Evolutionary conservation across 805 yeast genomes (phyloP), one percentile per base, ranked within the genome.

Genomic region (Cyberlindnera amylophila): DNA sequence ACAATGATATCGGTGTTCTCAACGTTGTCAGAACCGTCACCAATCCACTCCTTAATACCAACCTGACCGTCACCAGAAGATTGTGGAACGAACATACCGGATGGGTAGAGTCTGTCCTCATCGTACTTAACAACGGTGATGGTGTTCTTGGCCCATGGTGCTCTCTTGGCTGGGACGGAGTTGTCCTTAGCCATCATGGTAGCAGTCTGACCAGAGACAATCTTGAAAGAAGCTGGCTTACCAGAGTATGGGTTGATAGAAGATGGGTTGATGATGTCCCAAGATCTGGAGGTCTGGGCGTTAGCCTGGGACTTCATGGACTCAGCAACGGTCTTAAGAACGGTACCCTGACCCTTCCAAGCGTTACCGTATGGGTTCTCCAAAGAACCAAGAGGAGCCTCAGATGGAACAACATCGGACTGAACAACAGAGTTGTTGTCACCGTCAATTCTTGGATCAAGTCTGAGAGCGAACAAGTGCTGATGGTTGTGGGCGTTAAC

Each of bases 401-500:
- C 79, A 34, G 82, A 74, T 3, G 81, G 65, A 36, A 65, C 62
- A 40, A 85, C 89, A 59, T 85, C 91, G 32, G 77, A 69, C 45
- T 71, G 72, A 31, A 83, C 83, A 42, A 81, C 83, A 39, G 90
- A 81, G 70, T 85, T 86, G 53, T 78, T 78, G 49, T 80, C 85
- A 57, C 93, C 93, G 53, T 85, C 93, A 48, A 85, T 67, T 71
- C 88, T 76, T 52, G 95, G 91, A 60, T 86, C 86, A 51, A 85
- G 61, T 71, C 95, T 76, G 52, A 85, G 70, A 15, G 87, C 75
- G 64, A 85, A 85, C 67, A 85, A 66, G 67, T 85, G 93, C 72
- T 86, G 95, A 67, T 85, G 95, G 65, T 85, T 84, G 68, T 85
- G 91, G 32, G 95, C 95, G 57, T 82, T 82, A 42, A 81, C 86